Percentiles rank a stretch among this genome's conserved stretches.
phyloP scores from a whole-genome alignment of 305 asterid species.

The Solanum hybrid region DNA sequence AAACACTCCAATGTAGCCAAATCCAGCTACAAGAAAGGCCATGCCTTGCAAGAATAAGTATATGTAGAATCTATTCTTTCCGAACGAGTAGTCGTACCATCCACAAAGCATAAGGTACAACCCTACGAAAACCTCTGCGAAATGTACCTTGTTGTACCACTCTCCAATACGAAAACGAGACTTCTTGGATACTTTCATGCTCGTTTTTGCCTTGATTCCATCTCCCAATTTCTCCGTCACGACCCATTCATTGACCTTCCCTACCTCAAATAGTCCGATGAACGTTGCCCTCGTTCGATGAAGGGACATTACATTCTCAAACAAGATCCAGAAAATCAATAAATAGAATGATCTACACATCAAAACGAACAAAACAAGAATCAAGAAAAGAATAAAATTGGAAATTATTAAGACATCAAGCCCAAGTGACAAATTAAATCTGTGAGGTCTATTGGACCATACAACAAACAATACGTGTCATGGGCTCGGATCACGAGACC shows the following conservation, averaged over 20 bases:
- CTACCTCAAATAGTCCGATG: slow-evolving; percentile 11
- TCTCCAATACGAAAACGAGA: slow-evolving; percentile 8
- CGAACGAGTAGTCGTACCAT: slow-evolving; percentile 54
- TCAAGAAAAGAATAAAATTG: neutral
- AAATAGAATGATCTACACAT: slow-evolving; percentile 7
- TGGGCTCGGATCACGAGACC: neutral
- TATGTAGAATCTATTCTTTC: slow-evolving; percentile 61
- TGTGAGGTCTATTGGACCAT: neutral
- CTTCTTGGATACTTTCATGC: neutral
- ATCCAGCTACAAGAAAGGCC: slow-evolving; percentile 37
- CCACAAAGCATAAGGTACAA: slow-evolving; percentile 53
- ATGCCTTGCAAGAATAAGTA: slow-evolving; percentile 65
- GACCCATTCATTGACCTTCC: slow-evolving; percentile 13
- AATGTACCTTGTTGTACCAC: slow-evolving; percentile 16
- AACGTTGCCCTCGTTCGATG: slow-evolving; percentile 18
- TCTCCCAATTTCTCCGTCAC: slow-evolving; percentile 18
- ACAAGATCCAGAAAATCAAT: slow-evolving; percentile 9
- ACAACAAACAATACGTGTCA: neutral
- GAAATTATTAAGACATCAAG: neutral
- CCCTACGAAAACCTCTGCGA: slow-evolving; percentile 13
- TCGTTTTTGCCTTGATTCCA: slow-evolving; percentile 2
- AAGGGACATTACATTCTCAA: slow-evolving; percentile 18
- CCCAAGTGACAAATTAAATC: neutral
- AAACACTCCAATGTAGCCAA: slow-evolving; percentile 62
- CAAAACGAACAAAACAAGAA: neutral